A percentile compares a stretch with the other conserved stretches of the same genome.
Conservation (phyloP, 2,329 filamentous ascomycete species). For the Cyclaneusma minus region DNA sequence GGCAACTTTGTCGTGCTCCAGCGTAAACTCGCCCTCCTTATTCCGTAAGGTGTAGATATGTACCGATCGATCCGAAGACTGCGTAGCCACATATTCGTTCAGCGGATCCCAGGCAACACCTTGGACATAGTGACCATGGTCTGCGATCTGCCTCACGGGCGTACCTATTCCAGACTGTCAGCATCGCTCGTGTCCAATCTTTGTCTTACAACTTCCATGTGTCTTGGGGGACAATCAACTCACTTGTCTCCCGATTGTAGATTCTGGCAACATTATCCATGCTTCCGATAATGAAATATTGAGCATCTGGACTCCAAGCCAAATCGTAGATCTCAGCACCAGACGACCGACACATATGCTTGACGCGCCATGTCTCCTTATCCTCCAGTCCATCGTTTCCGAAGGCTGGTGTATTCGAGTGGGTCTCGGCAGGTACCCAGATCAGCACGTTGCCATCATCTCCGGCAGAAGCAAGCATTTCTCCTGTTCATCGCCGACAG, state of each 20-base stretch:
- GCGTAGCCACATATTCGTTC: constrained; percentile 95
- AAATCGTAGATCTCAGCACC: constrained; percentile 96
- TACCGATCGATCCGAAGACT: constrained; percentile 93
- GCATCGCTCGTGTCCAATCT: not conserved
- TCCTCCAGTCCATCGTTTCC: constrained; percentile 80
- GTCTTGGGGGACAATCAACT: constrained; percentile 15
- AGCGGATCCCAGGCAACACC: constrained; percentile 96
- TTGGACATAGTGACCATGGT: constrained; percentile 97
- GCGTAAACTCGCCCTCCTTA: constrained; percentile 87
- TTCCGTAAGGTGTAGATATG: constrained; percentile 95
- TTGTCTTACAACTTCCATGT: constrained; percentile 3
- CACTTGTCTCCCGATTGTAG: constrained; percentile 86
- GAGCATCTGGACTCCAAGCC: constrained; percentile 94
- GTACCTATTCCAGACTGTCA: constrained; percentile 24
- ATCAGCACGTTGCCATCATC: constrained; percentile 95
- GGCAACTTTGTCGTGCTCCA: constrained; percentile 62
- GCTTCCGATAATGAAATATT: constrained; percentile 94
- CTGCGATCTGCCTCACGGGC: constrained; percentile 80
- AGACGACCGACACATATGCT: constrained; percentile 92
- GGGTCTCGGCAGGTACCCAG: constrained; percentile 78
- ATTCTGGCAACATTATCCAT: constrained; percentile 98
- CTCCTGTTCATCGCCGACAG: constrained; percentile 38
- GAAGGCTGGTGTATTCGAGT: constrained; percentile 45
- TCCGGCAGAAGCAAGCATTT: constrained; percentile 84
- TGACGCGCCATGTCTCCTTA: constrained; percentile 92